phyloP scores from a whole-genome alignment of 768 basidiomycete genomes.

The Agaricus blazei region DNA sequence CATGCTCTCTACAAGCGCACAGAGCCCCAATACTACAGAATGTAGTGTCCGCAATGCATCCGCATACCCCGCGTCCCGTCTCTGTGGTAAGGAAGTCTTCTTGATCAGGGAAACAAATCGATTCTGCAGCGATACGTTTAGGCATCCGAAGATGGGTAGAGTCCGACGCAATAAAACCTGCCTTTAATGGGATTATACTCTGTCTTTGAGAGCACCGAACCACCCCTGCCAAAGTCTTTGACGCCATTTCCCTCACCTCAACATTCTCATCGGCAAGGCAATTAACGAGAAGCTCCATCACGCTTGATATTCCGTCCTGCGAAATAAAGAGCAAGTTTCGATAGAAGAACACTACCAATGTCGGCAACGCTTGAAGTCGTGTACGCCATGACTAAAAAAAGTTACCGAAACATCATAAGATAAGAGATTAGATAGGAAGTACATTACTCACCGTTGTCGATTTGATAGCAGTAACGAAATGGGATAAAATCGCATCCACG shows the following conservation, averaged over 20 bases:
- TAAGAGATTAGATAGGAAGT: neutral
- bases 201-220: constrained; percentile 88
- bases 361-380: constrained; percentile 81
- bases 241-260: constrained; percentile 90
- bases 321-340: constrained; percentile 79
- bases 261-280: constrained; percentile 89
- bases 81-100: constrained; percentile 57
- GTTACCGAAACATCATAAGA: neutral
- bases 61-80: constrained; percentile 69
- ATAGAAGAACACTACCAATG: constrained; percentile 87
- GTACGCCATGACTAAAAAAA: constrained; percentile 79
- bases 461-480: constrained; percentile 69
- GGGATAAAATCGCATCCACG: constrained; percentile 52
- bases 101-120: constrained; percentile 69
- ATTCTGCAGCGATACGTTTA: constrained; percentile 40
- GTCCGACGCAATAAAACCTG: constrained; percentile 17
- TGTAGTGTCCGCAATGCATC: constrained; percentile 71
- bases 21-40: constrained; percentile 85
- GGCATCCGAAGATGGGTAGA: neutral
- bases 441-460: constrained; percentile 58
- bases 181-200: constrained; percentile 81
- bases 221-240: constrained; percentile 79
- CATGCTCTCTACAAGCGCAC: constrained; percentile 87
- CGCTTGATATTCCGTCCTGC: constrained; percentile 55
- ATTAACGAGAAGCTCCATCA: constrained; percentile 80